Percentiles rank a stretch among this genome's conserved stretches.
Conservation (phyloP, 768 basidiomycete species). For the Cyclocybe cylindracea region DNA sequence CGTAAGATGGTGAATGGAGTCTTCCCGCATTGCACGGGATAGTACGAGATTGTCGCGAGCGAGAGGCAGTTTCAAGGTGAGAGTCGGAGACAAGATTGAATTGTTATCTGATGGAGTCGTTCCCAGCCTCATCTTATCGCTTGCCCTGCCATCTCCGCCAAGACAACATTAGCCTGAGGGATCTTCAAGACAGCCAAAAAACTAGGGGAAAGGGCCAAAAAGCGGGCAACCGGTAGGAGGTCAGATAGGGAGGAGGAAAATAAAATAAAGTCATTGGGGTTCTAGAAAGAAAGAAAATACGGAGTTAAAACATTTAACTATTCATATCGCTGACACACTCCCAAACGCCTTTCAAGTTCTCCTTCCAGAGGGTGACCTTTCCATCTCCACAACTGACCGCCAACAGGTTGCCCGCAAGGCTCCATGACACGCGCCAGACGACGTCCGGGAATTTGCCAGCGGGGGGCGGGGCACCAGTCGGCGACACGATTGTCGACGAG, state of each 20-base stretch:
- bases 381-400: conserved; percentile 98
- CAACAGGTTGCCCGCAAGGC: conserved; percentile 91
- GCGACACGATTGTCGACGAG: conserved; percentile 47
- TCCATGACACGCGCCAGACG: conserved; percentile 99
- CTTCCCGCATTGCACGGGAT: no score
- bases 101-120: no score
- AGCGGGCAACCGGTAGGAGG: no score
- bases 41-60: no score
- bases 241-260: background rate
- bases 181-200: no score
- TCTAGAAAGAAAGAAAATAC: conserved; percentile 10
- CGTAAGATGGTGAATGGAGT: no score
- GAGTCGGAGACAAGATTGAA: no score
- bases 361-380: conserved; percentile 98
- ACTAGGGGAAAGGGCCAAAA: no score
- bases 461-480: conserved; percentile 43
- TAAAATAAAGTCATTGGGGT: background rate
- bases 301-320: conserved; percentile 48
- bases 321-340: conserved; percentile 97
- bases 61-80: no score
- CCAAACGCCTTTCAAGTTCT: conserved; percentile 92
- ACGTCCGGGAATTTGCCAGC: conserved; percentile 93
- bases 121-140: no score
- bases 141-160: no score
- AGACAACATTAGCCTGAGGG: no score